Evolutionary conservation across 2,329 filamentous ascomycete species (phyloP), one percentile per base, ranked within the genome.

Genomic region (Eutypa lata): DNA sequence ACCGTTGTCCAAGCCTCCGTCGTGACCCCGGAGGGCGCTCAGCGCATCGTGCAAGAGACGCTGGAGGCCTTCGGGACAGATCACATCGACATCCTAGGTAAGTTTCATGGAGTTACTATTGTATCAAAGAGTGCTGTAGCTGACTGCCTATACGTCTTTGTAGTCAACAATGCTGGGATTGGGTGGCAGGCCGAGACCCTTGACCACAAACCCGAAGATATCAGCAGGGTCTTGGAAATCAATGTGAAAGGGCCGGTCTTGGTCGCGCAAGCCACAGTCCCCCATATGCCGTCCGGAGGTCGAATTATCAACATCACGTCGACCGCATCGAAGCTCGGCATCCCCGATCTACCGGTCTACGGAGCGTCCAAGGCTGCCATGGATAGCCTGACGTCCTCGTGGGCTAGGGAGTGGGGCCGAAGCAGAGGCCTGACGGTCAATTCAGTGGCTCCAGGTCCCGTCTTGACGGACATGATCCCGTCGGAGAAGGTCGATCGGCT

Each of bases 401-500:
- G 66, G 60, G 66, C 72, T 1, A 54, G 55, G 13, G 69, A 73
- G 52, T 49, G 73, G 14, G 72, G 72, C 1, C 57, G 60, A 0
- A 67, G 63, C 19, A 64, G 65, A 40, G 72, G 73, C 14, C 73
- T 77, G 50, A 77, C 73, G 0, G 67, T 77, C 38, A 77, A 77
- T 48, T 69, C 73, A 1, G 58, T 76, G 7, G 68, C 68, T 0
- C 75, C 73, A 0, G 75, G 75, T 0, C 69, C 71, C 0, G 68
- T 71, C 0, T 47, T 40, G 1, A 76, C 75, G 1, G 73, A 76
- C 6, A 50, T 62, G 1, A 10, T 31, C 26, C 26, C 26, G 10
- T 5, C 26, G 10, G 26, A 5, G 6, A 6, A 6, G 6, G 26
- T 31, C 10, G 26, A 31, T 5, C 26, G 10, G 26, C 6, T 10